phyloP scores from a whole-genome alignment of 2,329 filamentous ascomycete genomes.

The Neurospora sp. region DNA sequence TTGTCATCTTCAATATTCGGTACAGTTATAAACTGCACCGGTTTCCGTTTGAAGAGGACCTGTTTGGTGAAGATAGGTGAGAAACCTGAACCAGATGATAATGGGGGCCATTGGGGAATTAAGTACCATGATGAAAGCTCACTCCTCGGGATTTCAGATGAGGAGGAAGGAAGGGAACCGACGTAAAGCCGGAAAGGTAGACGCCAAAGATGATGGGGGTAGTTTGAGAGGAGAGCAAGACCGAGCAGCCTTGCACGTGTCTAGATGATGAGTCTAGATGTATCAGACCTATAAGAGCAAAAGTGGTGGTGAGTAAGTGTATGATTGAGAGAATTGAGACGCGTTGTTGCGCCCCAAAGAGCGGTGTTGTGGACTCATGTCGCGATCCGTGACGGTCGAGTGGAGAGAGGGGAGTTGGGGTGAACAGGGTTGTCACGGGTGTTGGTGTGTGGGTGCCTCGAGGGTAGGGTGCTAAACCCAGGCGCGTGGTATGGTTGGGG shows the following conservation, averaged over 20 bases:
- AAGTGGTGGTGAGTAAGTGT: slow-evolving; percentile 5
- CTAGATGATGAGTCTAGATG: slow-evolving; percentile 2
- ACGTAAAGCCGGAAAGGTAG: neutral
- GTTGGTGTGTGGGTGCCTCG: slow-evolving; percentile 7
- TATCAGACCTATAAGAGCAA: neutral
- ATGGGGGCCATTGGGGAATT: slow-evolving; percentile 7
- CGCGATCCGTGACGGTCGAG: slow-evolving; percentile 15
- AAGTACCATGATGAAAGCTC: slow-evolving; percentile 24
- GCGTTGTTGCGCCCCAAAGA: slow-evolving; percentile 15
- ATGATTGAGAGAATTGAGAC: slow-evolving; percentile 11
- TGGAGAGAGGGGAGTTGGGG: slow-evolving; percentile 8
- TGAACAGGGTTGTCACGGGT: slow-evolving; percentile 14
- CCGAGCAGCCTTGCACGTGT: slow-evolving; percentile 9
- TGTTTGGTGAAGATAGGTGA: slow-evolving; percentile 28
- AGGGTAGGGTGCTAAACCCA: slow-evolving; percentile 6
- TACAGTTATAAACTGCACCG: slow-evolving; percentile 68
- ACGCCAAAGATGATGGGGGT: neutral
- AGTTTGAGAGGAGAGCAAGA: neutral
- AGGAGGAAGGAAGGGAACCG: neutral
- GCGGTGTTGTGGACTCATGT: slow-evolving; percentile 15
- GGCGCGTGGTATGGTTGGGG: neutral
- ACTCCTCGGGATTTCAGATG: neutral
- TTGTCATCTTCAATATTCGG: slow-evolving; percentile 70
- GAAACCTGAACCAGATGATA: slow-evolving; percentile 10
- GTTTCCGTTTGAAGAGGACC: slow-evolving; percentile 95